These are phyloP conservation scores for Papilionanthe hybrid DNA, from an alignment of 116 monocot species.

Conservation along the genomic window DNA sequence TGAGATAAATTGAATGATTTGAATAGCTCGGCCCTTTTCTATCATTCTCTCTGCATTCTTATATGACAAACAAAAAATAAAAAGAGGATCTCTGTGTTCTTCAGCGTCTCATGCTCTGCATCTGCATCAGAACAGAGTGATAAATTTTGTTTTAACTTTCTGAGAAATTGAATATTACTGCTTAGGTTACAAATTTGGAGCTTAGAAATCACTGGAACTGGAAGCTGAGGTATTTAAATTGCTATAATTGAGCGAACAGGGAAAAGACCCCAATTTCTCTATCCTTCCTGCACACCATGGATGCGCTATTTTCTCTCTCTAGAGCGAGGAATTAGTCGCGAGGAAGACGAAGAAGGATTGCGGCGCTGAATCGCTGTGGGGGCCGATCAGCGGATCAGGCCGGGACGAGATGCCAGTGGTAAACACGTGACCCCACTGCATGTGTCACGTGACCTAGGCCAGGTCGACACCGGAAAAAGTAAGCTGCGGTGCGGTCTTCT, in stretches of 20 bases:
- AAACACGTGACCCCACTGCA: not conserved
- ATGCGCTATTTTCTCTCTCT: too few species aligned
- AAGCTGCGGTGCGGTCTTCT: not conserved
- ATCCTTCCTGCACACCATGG: too few species aligned
- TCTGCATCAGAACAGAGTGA: too few species aligned
- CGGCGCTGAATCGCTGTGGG: not conserved
- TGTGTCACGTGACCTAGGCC: not conserved
- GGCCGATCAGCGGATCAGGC: not conserved
- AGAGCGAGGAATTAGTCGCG: not conserved
- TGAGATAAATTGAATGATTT: constrained; percentile 2
- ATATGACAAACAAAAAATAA: not conserved
- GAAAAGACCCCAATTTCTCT: too few species aligned
- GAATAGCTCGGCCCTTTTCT: not conserved
- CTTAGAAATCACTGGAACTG: too few species aligned
- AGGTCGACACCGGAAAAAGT: not conserved
- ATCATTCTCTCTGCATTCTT: not conserved
- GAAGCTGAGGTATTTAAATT: too few species aligned
- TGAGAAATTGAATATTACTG: too few species aligned
- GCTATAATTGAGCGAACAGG: too few species aligned
- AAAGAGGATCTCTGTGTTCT: not conserved
- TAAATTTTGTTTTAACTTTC: too few species aligned
- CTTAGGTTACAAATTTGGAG: too few species aligned
- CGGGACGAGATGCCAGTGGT: not conserved
- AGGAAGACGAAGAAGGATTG: not conserved
- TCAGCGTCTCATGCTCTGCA: not conserved